phyloP scores from a whole-genome alignment of 495 filamentous ascomycete genomes.

The Aspergillus wentii region DNA sequence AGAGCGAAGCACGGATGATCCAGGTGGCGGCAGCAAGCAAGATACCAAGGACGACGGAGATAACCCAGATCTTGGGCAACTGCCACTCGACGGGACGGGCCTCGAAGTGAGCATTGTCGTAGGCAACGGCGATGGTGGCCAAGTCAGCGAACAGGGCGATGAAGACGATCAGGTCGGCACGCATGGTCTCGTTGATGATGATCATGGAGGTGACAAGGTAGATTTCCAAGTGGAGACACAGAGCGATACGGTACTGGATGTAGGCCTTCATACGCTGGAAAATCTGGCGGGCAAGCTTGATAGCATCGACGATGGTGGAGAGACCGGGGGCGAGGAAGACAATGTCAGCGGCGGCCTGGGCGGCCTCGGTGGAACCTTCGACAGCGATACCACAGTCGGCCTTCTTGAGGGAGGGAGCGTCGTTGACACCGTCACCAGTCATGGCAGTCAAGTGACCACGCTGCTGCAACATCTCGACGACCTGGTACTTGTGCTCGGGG shows the following conservation, averaged over 20 bases:
- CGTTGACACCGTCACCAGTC: slow-evolving; percentile 74
- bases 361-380: slow-evolving; percentile 72
- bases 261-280: slow-evolving; percentile 83
- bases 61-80: slow-evolving; percentile 74
- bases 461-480: slow-evolving; percentile 72
- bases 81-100: slow-evolving; percentile 71
- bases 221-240: slow-evolving; percentile 71
- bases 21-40: slow-evolving; percentile 64
- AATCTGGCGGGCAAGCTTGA: slow-evolving; percentile 74
- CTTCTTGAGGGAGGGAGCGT: slow-evolving; percentile 69
- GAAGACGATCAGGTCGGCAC: slow-evolving; percentile 67
- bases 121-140: slow-evolving; percentile 71
- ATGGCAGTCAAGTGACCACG: slow-evolving; percentile 70
- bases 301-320: slow-evolving; percentile 68
- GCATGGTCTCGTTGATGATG: slow-evolving; percentile 69
- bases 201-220: slow-evolving; percentile 76
- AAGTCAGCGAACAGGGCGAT: slow-evolving; percentile 73
- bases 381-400: slow-evolving; percentile 74
- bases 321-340: slow-evolving; percentile 78
- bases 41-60: slow-evolving; percentile 61
- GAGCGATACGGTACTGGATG: slow-evolving; percentile 76
- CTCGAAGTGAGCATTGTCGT: slow-evolving; percentile 74
- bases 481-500: slow-evolving; percentile 75
- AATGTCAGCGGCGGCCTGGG: slow-evolving; percentile 73
- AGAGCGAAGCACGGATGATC: slow-evolving; percentile 64